Base-by-base conservation (phyloP, 2,329 filamentous ascomycete species). In the Penicillium vulpinum region DNA sequence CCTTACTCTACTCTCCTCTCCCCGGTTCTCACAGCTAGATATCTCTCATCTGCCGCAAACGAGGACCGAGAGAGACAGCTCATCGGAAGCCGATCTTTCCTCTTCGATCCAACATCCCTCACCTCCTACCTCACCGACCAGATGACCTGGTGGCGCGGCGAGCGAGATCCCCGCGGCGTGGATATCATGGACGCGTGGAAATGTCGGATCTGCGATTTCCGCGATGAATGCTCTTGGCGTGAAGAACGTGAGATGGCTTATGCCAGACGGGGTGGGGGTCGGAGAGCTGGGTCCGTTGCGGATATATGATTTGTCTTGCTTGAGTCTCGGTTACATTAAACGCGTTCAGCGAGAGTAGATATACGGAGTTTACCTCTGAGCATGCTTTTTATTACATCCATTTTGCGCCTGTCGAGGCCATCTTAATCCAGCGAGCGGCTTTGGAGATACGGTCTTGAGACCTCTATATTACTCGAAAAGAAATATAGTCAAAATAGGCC, bases 81-180 rank as follows among this genome's bases (percentile, higher is more conserved):
- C 33, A 58, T 89, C 8, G 87, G 86, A 24, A 80, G 72, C 43
- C 82, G 84, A 56, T 81, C 81, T 1, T 85, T 94, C 62, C 79
- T 85, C 0, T 90, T 91, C 68, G 88, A 93, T 54, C 77, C 82
- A 0, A 72, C 78, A 1, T 80, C 80, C 3, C 77, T 97, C 41
- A 81, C 87, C 11, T 75, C 73, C 1, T 95, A 95, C 69, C 71
- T 96, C 3, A 70, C 76, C 0, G 81, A 85, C 3, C 87, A 89
- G 61, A 85, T 97, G 83, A 73, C 81, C n/a, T 97, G 91, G 91
- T 97, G 93, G 93, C 85, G 84, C 31, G 93, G 92, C 1, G 80
- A 88, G 65, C 79, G 92, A 16, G 76, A 83, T 48, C 85, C 92
- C 0, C 80, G 81, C 8, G 93, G 93, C 0, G 92, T 97, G 3